Percentiles rank a stretch among this genome's conserved stretches.
These are phyloP conservation scores for Zea mays DNA, from an alignment of 176 grass and related monocot species.

Conservation along the genomic window DNA sequence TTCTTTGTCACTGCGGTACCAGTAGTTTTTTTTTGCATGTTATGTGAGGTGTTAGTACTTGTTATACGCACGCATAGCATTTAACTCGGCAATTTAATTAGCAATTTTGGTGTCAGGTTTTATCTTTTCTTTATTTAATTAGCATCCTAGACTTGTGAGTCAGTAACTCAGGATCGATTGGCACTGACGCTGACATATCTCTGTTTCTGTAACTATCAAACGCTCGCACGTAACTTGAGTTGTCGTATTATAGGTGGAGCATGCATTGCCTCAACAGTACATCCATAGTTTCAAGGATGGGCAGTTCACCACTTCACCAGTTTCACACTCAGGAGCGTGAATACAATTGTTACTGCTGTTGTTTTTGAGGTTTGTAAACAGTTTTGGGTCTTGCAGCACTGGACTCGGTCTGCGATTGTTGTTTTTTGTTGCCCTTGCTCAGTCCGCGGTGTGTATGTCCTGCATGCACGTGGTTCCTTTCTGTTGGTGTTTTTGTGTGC, in stretches of 20 bases:
- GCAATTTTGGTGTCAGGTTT: not conserved
- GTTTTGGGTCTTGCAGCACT: slow-evolving; percentile 25
- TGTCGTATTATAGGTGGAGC: slow-evolving; percentile 65
- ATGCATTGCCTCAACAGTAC: slow-evolving; percentile 86
- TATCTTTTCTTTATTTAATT: not conserved
- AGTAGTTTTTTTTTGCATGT: not conserved
- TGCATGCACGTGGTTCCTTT: slow-evolving; percentile 16
- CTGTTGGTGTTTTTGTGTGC: slow-evolving; percentile 30
- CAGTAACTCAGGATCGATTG: not conserved
- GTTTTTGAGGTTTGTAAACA: slow-evolving; percentile 23
- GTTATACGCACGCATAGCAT: not conserved
- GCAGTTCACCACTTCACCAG: slow-evolving; percentile 69
- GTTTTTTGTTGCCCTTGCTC: slow-evolving; percentile 14
- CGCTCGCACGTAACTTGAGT: not conserved
- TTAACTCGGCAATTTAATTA: not conserved
- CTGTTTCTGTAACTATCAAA: not conserved
- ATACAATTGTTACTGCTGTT: not conserved
- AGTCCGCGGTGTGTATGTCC: slow-evolving; percentile 7
- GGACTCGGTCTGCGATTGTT: slow-evolving; percentile 23
- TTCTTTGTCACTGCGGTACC: not conserved
- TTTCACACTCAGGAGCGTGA: slow-evolving; percentile 86
- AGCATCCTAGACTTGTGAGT: not conserved
- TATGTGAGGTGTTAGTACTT: not conserved
- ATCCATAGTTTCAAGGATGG: slow-evolving; percentile 74
- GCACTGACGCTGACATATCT: not conserved